phyloP scores from a whole-genome alignment of 2,329 filamentous ascomycete genomes.

The Colletotrichum somersetense region DNA sequence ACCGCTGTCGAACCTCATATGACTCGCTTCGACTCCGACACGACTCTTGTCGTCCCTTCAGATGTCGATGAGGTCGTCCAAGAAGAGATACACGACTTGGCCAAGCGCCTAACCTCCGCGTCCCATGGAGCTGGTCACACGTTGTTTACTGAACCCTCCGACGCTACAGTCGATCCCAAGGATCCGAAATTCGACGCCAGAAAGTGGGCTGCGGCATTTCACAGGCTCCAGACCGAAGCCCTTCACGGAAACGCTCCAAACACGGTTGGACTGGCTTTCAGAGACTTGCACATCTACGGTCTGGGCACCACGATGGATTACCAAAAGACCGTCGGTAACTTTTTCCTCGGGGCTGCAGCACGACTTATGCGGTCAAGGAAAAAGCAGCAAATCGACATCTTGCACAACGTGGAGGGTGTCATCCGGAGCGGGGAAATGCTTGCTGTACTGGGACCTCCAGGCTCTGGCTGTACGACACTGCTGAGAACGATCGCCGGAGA shows the following conservation, averaged over 20 bases:
- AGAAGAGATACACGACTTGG: conserved; percentile 47
- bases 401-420: conserved; percentile 63
- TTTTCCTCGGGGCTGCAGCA: conserved; percentile 48
- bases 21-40: not conserved
- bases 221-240: conserved; percentile 44
- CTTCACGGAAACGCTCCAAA: conserved; percentile 47
- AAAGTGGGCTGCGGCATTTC: conserved; percentile 59
- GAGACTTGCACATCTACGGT: conserved; percentile 58
- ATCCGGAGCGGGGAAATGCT: conserved; percentile 68
- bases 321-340: conserved; percentile 58
- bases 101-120: conserved; percentile 46
- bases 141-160: conserved; percentile 46
- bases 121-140: conserved; percentile 42
- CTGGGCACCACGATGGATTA: conserved; percentile 57
- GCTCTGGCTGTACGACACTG: conserved; percentile 73
- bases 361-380: conserved; percentile 45
- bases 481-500: conserved; percentile 75
- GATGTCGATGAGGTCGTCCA: not conserved
- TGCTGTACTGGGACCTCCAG: conserved; percentile 67
- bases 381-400: conserved; percentile 58
- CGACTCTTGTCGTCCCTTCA: not conserved
- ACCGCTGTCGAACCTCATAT: too few relatives aligned
- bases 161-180: conserved; percentile 53
- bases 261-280: conserved; percentile 54
- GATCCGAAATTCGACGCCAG: conserved; percentile 56